Percentiles rank a stretch among this genome's conserved stretches.
Conservation (phyloP, 345 rosid genomes). For the Isatis tinctoria region DNA sequence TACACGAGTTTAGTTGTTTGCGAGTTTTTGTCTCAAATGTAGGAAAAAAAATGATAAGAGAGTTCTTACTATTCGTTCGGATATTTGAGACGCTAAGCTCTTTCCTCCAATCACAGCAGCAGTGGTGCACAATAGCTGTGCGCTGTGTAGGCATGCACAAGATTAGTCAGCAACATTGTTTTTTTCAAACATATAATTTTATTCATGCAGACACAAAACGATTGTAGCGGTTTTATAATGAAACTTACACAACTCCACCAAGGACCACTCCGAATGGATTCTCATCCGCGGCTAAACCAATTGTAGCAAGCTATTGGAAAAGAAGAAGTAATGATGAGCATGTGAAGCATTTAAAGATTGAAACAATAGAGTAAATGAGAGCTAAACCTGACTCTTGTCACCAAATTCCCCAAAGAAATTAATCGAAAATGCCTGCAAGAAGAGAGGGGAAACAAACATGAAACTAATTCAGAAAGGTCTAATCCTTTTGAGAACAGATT, state of each 20-base stretch:
- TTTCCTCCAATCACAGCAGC: constrained; percentile 98
- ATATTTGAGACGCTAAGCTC: constrained; percentile 96
- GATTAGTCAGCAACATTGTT: constrained; percentile 3
- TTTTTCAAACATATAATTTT: neutral
- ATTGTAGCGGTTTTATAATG: neutral
- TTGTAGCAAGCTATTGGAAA: constrained; percentile 75
- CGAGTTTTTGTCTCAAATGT: neutral
- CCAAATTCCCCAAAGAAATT: constrained; percentile 99
- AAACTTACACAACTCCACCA: constrained; percentile 83
- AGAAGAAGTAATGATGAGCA: constrained; percentile 18
- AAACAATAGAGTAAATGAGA: neutral
- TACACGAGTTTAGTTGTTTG: neutral
- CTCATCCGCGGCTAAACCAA: constrained; percentile 97
- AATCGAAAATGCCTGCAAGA: constrained; percentile 86
- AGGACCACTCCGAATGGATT: constrained; percentile 86
- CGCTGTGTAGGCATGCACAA: constrained; percentile 45
- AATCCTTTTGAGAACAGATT: neutral
- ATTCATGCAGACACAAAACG: neutral
- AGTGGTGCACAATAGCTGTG: constrained; percentile 81
- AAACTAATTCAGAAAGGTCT: constrained; percentile 8
- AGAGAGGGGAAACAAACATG: neutral
- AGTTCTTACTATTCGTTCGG: constrained; percentile 63
- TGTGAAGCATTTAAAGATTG: neutral
- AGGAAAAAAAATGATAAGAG: neutral
- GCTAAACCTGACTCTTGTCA: constrained; percentile 92